phyloP scores from a whole-genome alignment of 2,329 filamentous ascomycete genomes.

The Fusarium sororula region DNA sequence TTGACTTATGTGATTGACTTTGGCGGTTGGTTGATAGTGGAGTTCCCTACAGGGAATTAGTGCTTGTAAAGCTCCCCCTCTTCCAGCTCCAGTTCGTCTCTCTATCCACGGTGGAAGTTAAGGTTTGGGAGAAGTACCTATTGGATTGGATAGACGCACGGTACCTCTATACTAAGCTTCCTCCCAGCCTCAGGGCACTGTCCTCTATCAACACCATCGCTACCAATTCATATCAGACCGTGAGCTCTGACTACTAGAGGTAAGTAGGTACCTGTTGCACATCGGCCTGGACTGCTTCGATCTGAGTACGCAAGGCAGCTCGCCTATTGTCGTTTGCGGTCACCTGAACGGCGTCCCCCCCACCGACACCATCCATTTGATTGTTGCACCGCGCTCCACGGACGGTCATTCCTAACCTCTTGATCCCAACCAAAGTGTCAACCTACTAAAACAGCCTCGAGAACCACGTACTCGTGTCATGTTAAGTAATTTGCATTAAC shows the following conservation, averaged over 20 bases:
- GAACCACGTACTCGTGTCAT: slow-evolving; percentile 17
- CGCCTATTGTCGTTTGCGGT: background rate
- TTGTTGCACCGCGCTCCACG: slow-evolving; percentile 13
- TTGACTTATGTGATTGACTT: background rate
- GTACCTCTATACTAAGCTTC: background rate
- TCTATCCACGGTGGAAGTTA: background rate
- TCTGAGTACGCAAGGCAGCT: background rate
- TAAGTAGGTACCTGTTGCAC: background rate
- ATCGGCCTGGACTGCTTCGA: background rate
- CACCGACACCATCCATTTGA: slow-evolving; percentile 1
- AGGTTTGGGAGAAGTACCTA: background rate
- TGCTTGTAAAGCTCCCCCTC: background rate
- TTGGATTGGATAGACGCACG: background rate
- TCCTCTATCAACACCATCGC: background rate
- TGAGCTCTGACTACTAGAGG: background rate
- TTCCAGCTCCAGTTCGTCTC: background rate
- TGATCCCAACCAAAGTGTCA: slow-evolving; percentile 24
- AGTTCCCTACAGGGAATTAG: background rate
- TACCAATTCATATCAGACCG: background rate
- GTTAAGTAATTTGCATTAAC: slow-evolving; percentile 14
- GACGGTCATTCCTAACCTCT: slow-evolving; percentile 36
- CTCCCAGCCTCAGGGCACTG: slow-evolving; percentile 10
- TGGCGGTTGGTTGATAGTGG: background rate
- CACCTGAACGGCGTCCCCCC: background rate
- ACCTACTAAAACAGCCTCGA: slow-evolving; percentile 1